Conservation (phyloP, 2,329 filamentous ascomycete genomes). For the Fusarium siculi region DNA sequence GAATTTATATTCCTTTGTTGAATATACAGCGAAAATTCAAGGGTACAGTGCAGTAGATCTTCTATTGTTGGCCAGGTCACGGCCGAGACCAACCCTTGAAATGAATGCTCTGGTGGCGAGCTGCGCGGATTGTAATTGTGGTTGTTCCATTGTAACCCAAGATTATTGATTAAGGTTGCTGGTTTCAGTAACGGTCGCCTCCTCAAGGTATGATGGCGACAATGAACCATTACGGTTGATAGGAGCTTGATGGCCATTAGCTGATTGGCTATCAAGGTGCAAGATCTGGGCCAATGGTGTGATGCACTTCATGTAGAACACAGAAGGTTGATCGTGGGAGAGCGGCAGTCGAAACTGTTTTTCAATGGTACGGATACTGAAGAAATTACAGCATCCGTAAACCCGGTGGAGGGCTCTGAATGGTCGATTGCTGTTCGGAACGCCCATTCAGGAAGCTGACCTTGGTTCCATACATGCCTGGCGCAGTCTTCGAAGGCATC, state of each 20-base stretch:
- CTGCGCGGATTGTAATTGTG: slow-evolving; percentile 19
- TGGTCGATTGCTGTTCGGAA: slow-evolving; percentile 32
- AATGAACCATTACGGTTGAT: slow-evolving; percentile 19
- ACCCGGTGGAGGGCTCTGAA: slow-evolving; percentile 14
- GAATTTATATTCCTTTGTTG: slow-evolving; percentile 6
- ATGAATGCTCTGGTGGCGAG: slow-evolving; percentile 30
- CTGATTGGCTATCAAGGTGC: slow-evolving; percentile 30
- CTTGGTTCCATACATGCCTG: slow-evolving; percentile 17
- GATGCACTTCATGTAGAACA: slow-evolving; percentile 24
- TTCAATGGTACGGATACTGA: slow-evolving; percentile 5
- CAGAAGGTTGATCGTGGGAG: slow-evolving; percentile 8
- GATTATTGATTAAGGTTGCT: slow-evolving; percentile 6
- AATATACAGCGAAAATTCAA: slow-evolving; percentile 22
- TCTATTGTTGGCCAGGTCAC: slow-evolving; percentile 15
- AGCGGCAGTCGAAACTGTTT: slow-evolving; percentile 20
- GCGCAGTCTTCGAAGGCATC: slow-evolving; percentile 18
- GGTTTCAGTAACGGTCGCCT: slow-evolving; percentile 38
- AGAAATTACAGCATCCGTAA: slow-evolving; percentile 36
- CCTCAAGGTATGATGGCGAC: slow-evolving; percentile 30
- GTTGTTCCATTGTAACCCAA: slow-evolving; percentile 10
- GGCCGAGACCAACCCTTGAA: slow-evolving; percentile 1
- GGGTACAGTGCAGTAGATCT: slow-evolving; percentile 33
- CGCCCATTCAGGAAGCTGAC: slow-evolving; percentile 32
- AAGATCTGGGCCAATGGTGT: slow-evolving; percentile 35
- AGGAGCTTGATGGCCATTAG: slow-evolving; percentile 33